phyloP scores from a whole-genome alignment of 2,329 filamentous ascomycete species.

The Pyricularia pennisetigena region DNA sequence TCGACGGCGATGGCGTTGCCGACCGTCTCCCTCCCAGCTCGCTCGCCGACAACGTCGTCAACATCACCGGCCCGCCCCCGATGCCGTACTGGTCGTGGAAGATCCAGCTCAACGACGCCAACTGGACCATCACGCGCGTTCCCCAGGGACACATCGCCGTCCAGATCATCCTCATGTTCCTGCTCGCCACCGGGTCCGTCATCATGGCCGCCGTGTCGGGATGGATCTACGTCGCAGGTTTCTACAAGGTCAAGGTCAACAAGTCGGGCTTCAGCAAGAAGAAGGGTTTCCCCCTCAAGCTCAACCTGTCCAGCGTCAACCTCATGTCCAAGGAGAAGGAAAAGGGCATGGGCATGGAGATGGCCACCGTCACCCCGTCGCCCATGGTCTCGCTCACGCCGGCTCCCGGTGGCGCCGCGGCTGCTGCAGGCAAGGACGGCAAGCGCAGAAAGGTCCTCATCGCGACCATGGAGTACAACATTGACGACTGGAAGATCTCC shows the following conservation, averaged over 20 bases:
- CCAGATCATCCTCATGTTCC: neutral
- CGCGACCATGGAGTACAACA: slow-evolving; percentile 46
- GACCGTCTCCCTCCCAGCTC: neutral
- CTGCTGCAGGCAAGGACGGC: neutral
- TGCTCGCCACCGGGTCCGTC: neutral
- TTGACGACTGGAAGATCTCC: slow-evolving; percentile 60
- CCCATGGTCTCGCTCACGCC: neutral
- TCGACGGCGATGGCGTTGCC: neutral
- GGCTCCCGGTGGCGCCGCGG: neutral
- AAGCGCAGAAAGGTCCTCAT: neutral
- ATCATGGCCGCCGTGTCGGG: neutral
- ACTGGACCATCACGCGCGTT: neutral
- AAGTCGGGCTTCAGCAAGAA: neutral
- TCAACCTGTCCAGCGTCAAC: neutral
- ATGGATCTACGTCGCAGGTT: neutral
- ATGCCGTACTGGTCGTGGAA: neutral
- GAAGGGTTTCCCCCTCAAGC: neutral
- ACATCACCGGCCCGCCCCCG: neutral
- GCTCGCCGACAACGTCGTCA: neutral
- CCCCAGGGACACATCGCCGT: neutral
- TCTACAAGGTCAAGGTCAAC: slow-evolving; percentile 2
- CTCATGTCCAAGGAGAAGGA: neutral
- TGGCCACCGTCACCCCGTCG: neutral
- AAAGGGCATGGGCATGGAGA: neutral
- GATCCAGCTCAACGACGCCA: neutral